Conservation (phyloP, 805 yeast genomes). For the Starmerella vaccinii region DNA sequence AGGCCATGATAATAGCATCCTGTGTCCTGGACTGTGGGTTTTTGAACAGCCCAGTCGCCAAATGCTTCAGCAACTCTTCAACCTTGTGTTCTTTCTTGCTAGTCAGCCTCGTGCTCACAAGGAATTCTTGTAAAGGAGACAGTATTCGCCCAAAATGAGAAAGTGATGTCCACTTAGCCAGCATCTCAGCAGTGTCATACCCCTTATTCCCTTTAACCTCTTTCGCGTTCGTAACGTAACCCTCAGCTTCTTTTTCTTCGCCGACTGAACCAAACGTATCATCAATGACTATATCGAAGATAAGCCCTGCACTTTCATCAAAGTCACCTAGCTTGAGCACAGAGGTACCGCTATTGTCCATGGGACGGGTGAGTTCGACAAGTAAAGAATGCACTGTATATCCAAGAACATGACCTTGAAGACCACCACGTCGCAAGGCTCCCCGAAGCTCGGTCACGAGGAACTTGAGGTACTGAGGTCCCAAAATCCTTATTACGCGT, state of each 20-base stretch:
- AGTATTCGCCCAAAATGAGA: slow-evolving; percentile 47
- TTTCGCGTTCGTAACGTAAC: slow-evolving; percentile 71
- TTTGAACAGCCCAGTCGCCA: slow-evolving; percentile 65
- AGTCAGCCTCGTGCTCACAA: slow-evolving; percentile 54
- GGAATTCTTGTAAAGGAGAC: slow-evolving; percentile 53
- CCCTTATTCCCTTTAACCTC: slow-evolving; percentile 87
- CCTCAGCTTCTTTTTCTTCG: slow-evolving; percentile 90
- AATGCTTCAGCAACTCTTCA: slow-evolving; percentile 67
- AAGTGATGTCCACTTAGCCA: slow-evolving; percentile 55
- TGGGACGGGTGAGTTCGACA: slow-evolving; percentile 37
- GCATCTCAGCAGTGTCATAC: slow-evolving; percentile 72
- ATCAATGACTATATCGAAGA: slow-evolving; percentile 74
- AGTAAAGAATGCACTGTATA: slow-evolving; percentile 72
- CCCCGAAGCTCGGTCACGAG: slow-evolving; percentile 65
- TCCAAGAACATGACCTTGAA: slow-evolving; percentile 81
- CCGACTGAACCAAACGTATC: slow-evolving; percentile 88
- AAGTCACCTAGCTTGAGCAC: slow-evolving; percentile 51
- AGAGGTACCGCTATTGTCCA: background rate
- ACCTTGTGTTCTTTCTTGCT: slow-evolving; percentile 61
- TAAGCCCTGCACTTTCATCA: slow-evolving; percentile 47
- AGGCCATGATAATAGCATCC: slow-evolving; percentile 59
- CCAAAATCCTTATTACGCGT: slow-evolving; percentile 52
- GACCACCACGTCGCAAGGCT: slow-evolving; percentile 74
- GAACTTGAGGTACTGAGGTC: slow-evolving; percentile 62
- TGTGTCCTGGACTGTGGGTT: slow-evolving; percentile 51